These are phyloP conservation scores for Pythium folliculosum DNA, from an alignment of 352 stramenopile genomes.

Conservation along the genomic window DNA sequence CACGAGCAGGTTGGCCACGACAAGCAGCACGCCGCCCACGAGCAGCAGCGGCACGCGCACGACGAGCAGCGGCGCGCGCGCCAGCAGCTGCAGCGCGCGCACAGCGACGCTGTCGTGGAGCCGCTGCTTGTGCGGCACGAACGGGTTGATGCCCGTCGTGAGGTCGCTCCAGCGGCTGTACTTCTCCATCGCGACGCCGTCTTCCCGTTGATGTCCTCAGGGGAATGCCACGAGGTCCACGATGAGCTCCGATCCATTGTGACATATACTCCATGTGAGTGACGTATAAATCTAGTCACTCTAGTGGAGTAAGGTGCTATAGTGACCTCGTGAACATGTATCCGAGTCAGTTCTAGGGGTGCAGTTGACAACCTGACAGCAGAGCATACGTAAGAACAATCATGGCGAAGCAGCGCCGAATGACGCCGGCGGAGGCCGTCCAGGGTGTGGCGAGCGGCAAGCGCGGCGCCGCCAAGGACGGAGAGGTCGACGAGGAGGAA, in stretches of 20 bases:
- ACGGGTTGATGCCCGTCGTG: constrained; percentile 86
- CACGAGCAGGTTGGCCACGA: constrained; percentile 51
- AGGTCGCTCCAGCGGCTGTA: constrained; percentile 85
- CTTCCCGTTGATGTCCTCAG: not conserved
- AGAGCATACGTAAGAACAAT: constrained; percentile 1
- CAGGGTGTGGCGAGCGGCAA: constrained; percentile 30
- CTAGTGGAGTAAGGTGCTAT: not conserved
- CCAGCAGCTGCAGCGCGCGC: constrained; percentile 45
- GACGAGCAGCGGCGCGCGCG: constrained; percentile 47
- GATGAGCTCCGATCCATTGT: not conserved
- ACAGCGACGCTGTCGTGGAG: constrained; percentile 45
- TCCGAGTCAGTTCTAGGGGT: constrained; percentile 14
- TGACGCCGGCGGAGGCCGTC: constrained; percentile 28
- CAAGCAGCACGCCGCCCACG: constrained; percentile 38
- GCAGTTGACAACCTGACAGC: not conserved
- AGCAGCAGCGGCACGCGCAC: constrained; percentile 59
- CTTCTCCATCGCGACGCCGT: constrained; percentile 65
- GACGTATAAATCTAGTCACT: constrained; percentile 24
- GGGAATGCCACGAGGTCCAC: constrained; percentile 1
- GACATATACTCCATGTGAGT: constrained; percentile 3
- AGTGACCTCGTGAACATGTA: not conserved
- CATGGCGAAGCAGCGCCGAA: constrained; percentile 33
- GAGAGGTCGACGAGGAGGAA: constrained; percentile 49
- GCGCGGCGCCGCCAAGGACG: not conserved
- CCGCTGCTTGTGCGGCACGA: constrained; percentile 75